Percentiles rank a stretch among this genome's conserved stretches.
Conservation (phyloP, 768 basidiomycete species). For the Serendipita sp. region DNA sequence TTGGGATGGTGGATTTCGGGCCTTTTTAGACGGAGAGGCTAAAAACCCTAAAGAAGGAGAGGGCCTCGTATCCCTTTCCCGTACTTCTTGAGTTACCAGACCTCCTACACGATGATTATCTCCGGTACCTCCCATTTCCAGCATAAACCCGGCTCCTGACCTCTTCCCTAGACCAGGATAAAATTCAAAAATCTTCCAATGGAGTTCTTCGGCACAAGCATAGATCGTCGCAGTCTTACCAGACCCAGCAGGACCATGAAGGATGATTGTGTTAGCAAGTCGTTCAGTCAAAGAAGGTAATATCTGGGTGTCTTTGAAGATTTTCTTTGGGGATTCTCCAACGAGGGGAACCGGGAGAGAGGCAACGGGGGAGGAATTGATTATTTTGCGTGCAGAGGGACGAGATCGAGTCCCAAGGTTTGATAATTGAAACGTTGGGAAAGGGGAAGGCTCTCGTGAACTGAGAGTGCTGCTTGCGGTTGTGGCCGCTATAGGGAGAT, state of each 20-base stretch:
- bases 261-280: constrained; percentile 74
- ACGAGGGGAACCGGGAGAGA: constrained; percentile 6
- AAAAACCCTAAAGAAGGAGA: constrained; percentile 9
- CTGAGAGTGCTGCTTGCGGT: neutral
- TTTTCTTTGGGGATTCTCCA: neutral
- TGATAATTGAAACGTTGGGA: neutral
- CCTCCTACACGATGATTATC: constrained; percentile 69
- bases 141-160: constrained; percentile 58
- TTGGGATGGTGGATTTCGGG: neutral
- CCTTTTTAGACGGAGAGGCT: neutral
- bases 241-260: constrained; percentile 64
- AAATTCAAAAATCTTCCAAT: constrained; percentile 94
- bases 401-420: neutral
- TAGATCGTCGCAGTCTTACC: constrained; percentile 91
- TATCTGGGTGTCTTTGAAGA: constrained; percentile 9
- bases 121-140: constrained; percentile 80
- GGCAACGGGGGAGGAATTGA: neutral
- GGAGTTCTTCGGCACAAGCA: constrained; percentile 84
- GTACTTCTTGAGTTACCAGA: constrained; percentile 14
- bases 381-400: constrained; percentile 5
- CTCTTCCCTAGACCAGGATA: constrained; percentile 90
- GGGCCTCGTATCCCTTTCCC: constrained; percentile 4
- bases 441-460: neutral
- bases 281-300: constrained; percentile 13
- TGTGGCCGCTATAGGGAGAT: constrained; percentile 3